phyloP scores from a whole-genome alignment of 2,329 filamentous ascomycete species.

The Penicillium nordicum region DNA sequence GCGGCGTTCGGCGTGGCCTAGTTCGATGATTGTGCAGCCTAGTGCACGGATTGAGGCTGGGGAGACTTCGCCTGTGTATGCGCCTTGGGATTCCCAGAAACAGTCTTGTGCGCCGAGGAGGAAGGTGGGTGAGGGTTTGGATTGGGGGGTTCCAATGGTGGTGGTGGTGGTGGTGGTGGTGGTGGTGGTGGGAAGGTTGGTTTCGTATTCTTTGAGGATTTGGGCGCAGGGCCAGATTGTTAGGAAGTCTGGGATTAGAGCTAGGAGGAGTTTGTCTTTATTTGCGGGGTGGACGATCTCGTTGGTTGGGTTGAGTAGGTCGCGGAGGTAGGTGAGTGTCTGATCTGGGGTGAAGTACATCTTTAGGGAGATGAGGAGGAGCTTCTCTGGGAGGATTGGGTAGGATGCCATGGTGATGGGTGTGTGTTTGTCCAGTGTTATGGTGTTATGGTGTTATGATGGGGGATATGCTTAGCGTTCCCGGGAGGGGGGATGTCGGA shows the following conservation, averaged over 20 bases:
- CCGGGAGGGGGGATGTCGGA: background rate
- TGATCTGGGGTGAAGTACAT: constrained; percentile 40
- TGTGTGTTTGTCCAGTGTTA: background rate
- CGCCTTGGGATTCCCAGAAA: constrained; percentile 65
- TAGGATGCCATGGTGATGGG: constrained; percentile 21
- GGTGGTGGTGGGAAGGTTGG: constrained; percentile 15
- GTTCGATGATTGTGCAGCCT: constrained; percentile 69
- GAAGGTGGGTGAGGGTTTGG: constrained; percentile 45
- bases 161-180: constrained; percentile 3
- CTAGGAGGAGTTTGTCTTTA: constrained; percentile 61
- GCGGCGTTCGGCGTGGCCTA: constrained; percentile 77
- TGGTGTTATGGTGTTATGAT: background rate
- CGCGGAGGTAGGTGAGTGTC: constrained; percentile 56
- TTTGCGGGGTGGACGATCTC: constrained; percentile 43
- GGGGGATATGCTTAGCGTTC: background rate
- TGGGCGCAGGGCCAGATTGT: constrained; percentile 53
- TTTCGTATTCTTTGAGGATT: constrained; percentile 35
- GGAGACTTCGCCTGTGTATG: constrained; percentile 76
- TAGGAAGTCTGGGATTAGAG: constrained; percentile 75
- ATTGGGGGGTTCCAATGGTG: constrained; percentile 2
- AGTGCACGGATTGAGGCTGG: constrained; percentile 63
- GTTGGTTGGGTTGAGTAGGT: constrained; percentile 49
- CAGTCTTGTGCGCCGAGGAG: constrained; percentile 73
- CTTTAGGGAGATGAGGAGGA: constrained; percentile 41
- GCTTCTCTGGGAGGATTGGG: constrained; percentile 35